These are phyloP conservation scores for Porphyrellus cyaneotinctus DNA, from an alignment of 768 basidiomycete genomes.

Conservation along the genomic window DNA sequence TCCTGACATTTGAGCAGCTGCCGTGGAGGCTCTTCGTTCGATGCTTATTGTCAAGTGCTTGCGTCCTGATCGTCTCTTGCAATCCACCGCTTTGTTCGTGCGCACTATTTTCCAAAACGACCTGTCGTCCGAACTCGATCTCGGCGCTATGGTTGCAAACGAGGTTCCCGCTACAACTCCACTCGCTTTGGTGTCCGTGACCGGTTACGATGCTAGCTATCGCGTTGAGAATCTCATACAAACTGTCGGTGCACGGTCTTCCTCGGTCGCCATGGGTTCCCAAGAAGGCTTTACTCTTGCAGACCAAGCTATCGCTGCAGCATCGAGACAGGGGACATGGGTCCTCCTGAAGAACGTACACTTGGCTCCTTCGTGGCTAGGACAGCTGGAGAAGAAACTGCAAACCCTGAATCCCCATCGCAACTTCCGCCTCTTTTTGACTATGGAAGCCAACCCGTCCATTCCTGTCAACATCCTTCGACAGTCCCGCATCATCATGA, in stretches of 20 bases:
- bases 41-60: constrained; percentile 85
- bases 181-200: constrained; percentile 85
- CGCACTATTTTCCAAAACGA: constrained; percentile 75
- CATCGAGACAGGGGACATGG: constrained; percentile 92
- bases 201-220: constrained; percentile 98
- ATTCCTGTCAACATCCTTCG: constrained; percentile 97
- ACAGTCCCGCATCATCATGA: constrained; percentile 96
- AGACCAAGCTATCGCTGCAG: constrained; percentile 91
- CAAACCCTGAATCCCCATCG: constrained; percentile 87
- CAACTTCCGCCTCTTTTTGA: constrained; percentile 94
- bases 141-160: constrained; percentile 70
- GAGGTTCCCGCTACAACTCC: constrained; percentile 82
- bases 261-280: constrained; percentile 96
- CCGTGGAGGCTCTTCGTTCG: constrained; percentile 68
- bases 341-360: constrained; percentile 98
- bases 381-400: constrained; percentile 92
- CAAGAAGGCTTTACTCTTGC: constrained; percentile 96
- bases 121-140: constrained; percentile 74
- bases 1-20: constrained; percentile 42
- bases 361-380: constrained; percentile 92
- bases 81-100: constrained; percentile 75
- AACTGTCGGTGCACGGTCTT: constrained; percentile 69
- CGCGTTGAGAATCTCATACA: constrained; percentile 85
- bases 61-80: constrained; percentile 87
- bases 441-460: constrained; percentile 93